Percentiles rank a stretch among this genome's conserved stretches.
Conservation (phyloP, 1,139 yeast genomes). For the Yamadazyma sp. region DNA sequence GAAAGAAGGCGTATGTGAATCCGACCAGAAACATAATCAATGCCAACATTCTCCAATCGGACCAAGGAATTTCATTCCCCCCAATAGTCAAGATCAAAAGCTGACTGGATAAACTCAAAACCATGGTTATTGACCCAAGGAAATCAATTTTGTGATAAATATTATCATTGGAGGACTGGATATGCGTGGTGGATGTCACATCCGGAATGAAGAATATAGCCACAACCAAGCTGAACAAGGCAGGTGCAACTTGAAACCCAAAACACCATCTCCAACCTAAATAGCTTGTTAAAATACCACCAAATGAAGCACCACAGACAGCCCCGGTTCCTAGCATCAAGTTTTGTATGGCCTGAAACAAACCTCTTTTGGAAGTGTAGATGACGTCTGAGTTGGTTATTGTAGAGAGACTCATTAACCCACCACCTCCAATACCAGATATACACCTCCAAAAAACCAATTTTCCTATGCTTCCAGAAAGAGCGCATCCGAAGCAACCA, state of each 20-base stretch:
- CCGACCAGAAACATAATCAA: slow-evolving; percentile 13
- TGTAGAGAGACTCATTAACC: slow-evolving; percentile 27
- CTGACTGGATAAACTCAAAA: slow-evolving; percentile 25
- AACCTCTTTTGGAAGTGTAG: slow-evolving; percentile 25
- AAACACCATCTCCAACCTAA: slow-evolving; percentile 32
- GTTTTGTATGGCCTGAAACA: slow-evolving; percentile 29
- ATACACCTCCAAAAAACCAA: slow-evolving; percentile 20
- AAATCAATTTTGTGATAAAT: slow-evolving; percentile 18
- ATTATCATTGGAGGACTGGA: neutral
- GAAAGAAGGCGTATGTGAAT: slow-evolving; percentile 11
- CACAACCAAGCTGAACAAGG: slow-evolving; percentile 19
- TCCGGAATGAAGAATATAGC: slow-evolving; percentile 19
- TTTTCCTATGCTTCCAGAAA: slow-evolving; percentile 18
- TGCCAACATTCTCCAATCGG: slow-evolving; percentile 9
- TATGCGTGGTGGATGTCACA: slow-evolving; percentile 12
- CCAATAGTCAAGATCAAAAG: slow-evolving; percentile 28
- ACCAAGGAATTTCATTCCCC: slow-evolving; percentile 24
- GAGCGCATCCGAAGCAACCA: slow-evolving; percentile 34
- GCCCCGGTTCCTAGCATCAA: slow-evolving; percentile 26
- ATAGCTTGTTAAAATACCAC: slow-evolving; percentile 21
- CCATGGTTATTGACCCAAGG: slow-evolving; percentile 21
- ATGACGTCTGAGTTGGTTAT: slow-evolving; percentile 31
- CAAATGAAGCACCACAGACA: slow-evolving; percentile 26
- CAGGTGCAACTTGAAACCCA: slow-evolving; percentile 18
- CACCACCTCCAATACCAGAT: slow-evolving; percentile 38